Evolutionary conservation across 2,329 filamentous ascomycete species (phyloP), one percentile per base, ranked within the genome.

Genomic region (Falciphora oryzae): DNA sequence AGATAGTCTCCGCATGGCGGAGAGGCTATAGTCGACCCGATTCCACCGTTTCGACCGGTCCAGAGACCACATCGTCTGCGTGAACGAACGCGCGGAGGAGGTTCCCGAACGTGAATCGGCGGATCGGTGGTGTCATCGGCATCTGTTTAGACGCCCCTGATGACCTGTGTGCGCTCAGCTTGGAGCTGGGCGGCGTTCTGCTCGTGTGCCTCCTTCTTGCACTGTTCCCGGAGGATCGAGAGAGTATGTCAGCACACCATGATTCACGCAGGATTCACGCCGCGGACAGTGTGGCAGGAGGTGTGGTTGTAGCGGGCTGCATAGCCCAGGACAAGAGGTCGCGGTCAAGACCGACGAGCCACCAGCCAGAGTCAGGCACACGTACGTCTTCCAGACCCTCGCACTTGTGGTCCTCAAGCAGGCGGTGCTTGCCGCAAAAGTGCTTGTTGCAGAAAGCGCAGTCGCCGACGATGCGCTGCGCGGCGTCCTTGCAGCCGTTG

Each of bases 121-220:
- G 44, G 44, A 4, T 53, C 44, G 44, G 22, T n/a, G 18, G 44
- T 5, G 22, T 3, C 38, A n/a, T 53, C 44, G 44, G 44, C 44
- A 53, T 25, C 27, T 7, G 1, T 44, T 78, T 85, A 97, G 76
- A 96, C 89, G 67, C 93, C 93, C 79, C 91, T 93, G 80, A 98
- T 95, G 72, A 96, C 93, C 68, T 94, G 90, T 60, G 95, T 99
- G 74, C 94, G 85, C 83, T 99, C 94, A 65, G 89, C 87, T 78
- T 97, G 92, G 74, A 99, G 83, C 80, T 96, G 93, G 69, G 93
- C 90, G 66, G 92, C 91, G 76, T 99, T 99, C 70, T 93, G 88
- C 76, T 96, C 92, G 78, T 97, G 92, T 61, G 92, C 94, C 77
- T 97, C 93, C 82, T 96, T 95, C 85, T 97, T 97, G 85, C 94